These are phyloP conservation scores for Amorphotheca resinae DNA, from an alignment of 495 filamentous ascomycete species.

Conservation along the genomic window DNA sequence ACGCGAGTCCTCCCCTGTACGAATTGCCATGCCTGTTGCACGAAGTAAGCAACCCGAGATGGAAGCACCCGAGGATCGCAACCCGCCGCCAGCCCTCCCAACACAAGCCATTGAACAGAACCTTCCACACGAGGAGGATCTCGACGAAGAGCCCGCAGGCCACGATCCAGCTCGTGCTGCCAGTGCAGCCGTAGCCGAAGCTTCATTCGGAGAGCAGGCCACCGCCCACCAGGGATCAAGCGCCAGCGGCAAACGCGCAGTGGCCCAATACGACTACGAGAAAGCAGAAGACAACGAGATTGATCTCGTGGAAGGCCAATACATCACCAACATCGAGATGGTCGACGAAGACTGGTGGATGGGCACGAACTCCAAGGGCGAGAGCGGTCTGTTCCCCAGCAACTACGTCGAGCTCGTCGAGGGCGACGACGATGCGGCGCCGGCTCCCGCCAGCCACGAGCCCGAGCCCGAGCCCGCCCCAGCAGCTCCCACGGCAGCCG, in stretches of 20 bases:
- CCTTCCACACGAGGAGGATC: conserved; percentile 48
- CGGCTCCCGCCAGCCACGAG: conserved; percentile 14
- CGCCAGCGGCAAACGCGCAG: conserved; percentile 48
- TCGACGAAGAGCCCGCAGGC: conserved; percentile 47
- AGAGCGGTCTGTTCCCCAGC: conserved; percentile 84
- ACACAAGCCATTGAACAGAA: conserved; percentile 42
- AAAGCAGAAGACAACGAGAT: conserved; percentile 96
- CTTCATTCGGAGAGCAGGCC: conserved; percentile 26
- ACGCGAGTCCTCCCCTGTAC: conserved; percentile 60
- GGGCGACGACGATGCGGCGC: conserved; percentile 19
- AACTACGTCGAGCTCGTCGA: conserved; percentile 89
- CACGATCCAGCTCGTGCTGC: conserved; percentile 53
- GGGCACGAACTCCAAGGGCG: conserved; percentile 68
- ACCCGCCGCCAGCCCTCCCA: conserved; percentile 36
- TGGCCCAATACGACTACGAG: conserved; percentile 91
- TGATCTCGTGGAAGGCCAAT: conserved; percentile 79
- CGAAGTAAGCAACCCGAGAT: conserved; percentile 42
- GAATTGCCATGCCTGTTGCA: conserved; percentile 75
- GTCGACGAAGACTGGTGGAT: conserved; percentile 98
- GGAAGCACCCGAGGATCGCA: conserved; percentile 33
- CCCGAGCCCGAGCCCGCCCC: conserved; percentile 22
- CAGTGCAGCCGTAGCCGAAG: conserved; percentile 24
- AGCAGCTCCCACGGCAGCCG: conserved; percentile 6
- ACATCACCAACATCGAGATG: conserved; percentile 93
- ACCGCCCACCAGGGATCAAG: conserved; percentile 13